These are phyloP conservation scores for Tetradesmus lagerheimii DNA, from an alignment of 139 green algal genomes.

Conservation along the genomic window DNA sequence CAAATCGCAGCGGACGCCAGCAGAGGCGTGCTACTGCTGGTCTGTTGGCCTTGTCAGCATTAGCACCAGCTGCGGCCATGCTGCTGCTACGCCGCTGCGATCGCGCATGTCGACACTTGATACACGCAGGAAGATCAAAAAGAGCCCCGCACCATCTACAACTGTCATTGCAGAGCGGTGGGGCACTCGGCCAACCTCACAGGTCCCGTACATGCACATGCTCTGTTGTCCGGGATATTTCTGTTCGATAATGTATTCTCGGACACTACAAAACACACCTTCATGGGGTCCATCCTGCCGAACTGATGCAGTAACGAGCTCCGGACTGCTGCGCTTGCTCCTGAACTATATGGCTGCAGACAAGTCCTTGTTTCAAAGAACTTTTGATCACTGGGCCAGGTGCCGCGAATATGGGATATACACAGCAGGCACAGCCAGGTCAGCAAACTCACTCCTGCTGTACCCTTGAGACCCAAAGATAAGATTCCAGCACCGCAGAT, in stretches of 20 bases:
- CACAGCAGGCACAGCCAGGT: neutral
- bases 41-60: neutral
- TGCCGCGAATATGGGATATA: neutral
- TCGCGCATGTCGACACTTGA: neutral
- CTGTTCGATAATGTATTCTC: neutral
- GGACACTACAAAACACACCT: neutral
- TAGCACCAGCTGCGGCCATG: neutral
- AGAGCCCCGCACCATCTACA: neutral
- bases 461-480: neutral
- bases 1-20: too few relatives aligned
- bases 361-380: neutral
- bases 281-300: constrained; percentile 34
- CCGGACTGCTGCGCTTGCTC: neutral
- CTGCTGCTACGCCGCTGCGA: neutral
- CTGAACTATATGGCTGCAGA: neutral
- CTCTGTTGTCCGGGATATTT: neutral
- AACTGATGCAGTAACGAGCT: neutral
- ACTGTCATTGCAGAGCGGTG: neutral
- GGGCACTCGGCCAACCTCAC: neutral
- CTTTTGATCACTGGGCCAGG: neutral
- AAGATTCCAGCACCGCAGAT: too few relatives aligned
- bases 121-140: neutral
- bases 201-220: neutral
- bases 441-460: neutral
- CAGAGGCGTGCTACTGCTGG: neutral